Conservation (phyloP, 78 protist genomes). For the Dictyostelium firmibasis region DNA sequence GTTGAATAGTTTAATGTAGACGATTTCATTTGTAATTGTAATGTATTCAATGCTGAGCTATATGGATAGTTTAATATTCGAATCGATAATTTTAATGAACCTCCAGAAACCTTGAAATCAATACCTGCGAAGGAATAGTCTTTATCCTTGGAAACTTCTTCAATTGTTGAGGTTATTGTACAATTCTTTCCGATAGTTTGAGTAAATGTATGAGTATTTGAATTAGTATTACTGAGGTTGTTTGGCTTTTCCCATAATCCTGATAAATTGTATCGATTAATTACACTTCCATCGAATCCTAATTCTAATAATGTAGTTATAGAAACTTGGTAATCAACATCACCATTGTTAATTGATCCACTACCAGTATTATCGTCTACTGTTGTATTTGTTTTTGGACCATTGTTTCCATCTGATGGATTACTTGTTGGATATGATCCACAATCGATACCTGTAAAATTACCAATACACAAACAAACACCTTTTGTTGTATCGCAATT, state of each 20-base stretch:
- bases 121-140: neutral
- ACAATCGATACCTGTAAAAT: constrained; percentile 1
- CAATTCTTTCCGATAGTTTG: neutral
- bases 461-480: neutral
- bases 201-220: neutral
- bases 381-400: neutral
- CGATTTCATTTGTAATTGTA: neutral
- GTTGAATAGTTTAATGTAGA: neutral
- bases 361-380: neutral
- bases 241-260: neutral
- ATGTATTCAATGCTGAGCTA: neutral
- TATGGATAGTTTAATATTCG: neutral
- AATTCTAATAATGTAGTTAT: neutral
- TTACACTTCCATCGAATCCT: neutral
- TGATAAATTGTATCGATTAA: neutral
- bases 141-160: neutral
- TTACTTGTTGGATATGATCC: neutral
- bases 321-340: neutral
- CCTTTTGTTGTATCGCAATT: neutral
- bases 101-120: neutral
- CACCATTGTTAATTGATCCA: neutral
- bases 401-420: neutral
- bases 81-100: neutral
- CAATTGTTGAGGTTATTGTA: neutral
- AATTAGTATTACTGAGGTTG: neutral